These are phyloP conservation scores for Penicillium canescens DNA, from an alignment of 495 filamentous ascomycete species.

Conservation along the genomic window DNA sequence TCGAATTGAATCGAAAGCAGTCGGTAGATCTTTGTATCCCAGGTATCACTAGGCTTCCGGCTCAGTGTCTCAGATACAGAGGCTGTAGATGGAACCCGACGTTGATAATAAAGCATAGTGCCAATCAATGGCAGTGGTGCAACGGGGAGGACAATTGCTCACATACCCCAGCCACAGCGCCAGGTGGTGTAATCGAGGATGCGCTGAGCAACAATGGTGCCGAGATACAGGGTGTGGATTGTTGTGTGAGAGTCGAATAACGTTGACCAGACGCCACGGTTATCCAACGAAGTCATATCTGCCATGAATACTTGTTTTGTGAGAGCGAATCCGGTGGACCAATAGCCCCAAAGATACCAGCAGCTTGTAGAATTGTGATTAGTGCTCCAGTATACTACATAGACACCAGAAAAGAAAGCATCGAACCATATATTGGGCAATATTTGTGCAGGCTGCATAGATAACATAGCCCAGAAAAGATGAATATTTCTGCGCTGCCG, in stretches of 20 bases:
- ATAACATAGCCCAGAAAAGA: constrained; percentile 20
- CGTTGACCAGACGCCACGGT: constrained; percentile 29
- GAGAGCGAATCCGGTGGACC: constrained; percentile 28
- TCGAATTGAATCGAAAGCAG: constrained; percentile 24
- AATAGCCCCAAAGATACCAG: constrained; percentile 27
- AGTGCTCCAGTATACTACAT: not conserved
- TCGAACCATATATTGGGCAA: constrained; percentile 23
- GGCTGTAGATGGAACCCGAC: constrained; percentile 5
- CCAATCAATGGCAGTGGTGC: constrained; percentile 21
- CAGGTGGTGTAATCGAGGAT: constrained; percentile 20
- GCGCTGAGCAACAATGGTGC: constrained; percentile 20
- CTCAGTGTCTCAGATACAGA: not conserved
- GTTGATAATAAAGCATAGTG: constrained; percentile 23
- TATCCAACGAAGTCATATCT: constrained; percentile 28
- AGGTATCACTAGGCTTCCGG: constrained; percentile 2
- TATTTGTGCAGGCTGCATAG: constrained; percentile 23
- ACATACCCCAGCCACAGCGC: constrained; percentile 33
- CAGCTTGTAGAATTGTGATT: constrained; percentile 10
- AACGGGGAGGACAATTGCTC: constrained; percentile 24
- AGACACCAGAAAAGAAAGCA: not conserved
- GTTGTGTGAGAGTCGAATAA: constrained; percentile 26
- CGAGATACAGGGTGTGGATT: constrained; percentile 23
- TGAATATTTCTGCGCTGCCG: constrained; percentile 27
- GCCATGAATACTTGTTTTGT: constrained; percentile 30
- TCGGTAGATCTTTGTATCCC: constrained; percentile 15